Base-by-base conservation (phyloP, 495 filamentous ascomycete genomes). In the Penicillium paradoxum region DNA sequence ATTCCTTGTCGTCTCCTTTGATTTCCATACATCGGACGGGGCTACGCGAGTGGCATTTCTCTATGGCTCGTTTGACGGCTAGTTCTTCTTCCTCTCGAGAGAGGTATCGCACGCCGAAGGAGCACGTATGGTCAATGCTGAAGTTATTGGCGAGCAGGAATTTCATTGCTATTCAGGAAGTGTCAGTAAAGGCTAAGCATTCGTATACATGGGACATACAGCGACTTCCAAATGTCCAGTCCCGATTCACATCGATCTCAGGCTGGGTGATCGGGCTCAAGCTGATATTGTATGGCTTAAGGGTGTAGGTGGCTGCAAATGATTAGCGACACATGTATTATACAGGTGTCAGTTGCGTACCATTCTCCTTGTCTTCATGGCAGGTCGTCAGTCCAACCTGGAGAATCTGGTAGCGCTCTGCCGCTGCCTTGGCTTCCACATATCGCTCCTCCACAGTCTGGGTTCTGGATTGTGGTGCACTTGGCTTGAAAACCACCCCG, bases 381-480 rank as follows among this genome's bases (percentile, higher is more conserved):
- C 81, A 78, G 49, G 83, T 82, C 0, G 87, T 90, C 49, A 95
- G 64, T 1, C 90, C 90, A 39, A 95, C 60, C 62, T 95, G 90
- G 1, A 93, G 66, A 21, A 91, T 75, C 55, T 87, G 82, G 54
- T 84, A 93, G 13, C 75, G 78, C 41, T 87, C 80, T 2, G 89
- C 89, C 2, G 83, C 84, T 22, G 69, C 66, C 63, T 82, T 89
- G 29, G 74, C 71, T 42, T 86, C 82, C 13, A 69, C 58, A 58
- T 93, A 93, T n/a, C 81, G 71, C 32, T 87, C 73, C 54, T 89
- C 79, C 0, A 90, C 65, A 6, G 73, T 74, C 24, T 69, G 70
- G 32, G 65, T 64, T 39, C 58, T 61, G 11, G 47, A 45, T 45
- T 48, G 13, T 53, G 63, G 55, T 19, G 49, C 13, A 19, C 64